These are phyloP conservation scores for Talaromyces sp. DNA, from an alignment of 2,329 filamentous ascomycete genomes.

Conservation along the genomic window DNA sequence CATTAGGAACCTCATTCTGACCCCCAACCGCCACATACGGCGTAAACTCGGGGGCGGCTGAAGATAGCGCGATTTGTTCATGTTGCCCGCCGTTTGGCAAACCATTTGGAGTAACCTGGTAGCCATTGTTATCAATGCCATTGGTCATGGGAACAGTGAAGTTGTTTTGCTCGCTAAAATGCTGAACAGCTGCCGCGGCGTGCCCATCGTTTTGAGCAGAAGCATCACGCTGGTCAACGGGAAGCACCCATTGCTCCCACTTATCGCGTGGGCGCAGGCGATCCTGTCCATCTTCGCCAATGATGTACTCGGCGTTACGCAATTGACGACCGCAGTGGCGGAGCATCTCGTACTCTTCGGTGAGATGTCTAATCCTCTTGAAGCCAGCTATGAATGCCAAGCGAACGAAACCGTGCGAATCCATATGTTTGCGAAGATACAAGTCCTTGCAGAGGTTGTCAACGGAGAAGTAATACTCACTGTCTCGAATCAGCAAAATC, in stretches of 20 bases:
- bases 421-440: slow-evolving; percentile 87
- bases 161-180: slow-evolving; percentile 30
- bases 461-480: slow-evolving; percentile 95
- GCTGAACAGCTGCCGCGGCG: slow-evolving; percentile 38
- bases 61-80: slow-evolving; percentile 54
- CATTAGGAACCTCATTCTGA: slow-evolving; percentile 37
- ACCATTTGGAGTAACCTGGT: slow-evolving; percentile 22
- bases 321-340: slow-evolving; percentile 73
- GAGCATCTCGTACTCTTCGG: slow-evolving; percentile 68
- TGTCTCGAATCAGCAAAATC: slow-evolving; percentile 42
- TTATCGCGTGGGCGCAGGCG: slow-evolving; percentile 70
- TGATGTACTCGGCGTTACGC: slow-evolving; percentile 67
- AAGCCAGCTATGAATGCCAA: slow-evolving; percentile 79
- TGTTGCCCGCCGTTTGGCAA: slow-evolving; percentile 39
- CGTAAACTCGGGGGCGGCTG: slow-evolving; percentile 62
- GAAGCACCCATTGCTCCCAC: slow-evolving; percentile 78
- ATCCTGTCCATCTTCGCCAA: slow-evolving; percentile 73
- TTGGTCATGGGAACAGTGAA: slow-evolving; percentile 26
- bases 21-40: slow-evolving; percentile 38
- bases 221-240: slow-evolving; percentile 66
- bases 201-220: slow-evolving; percentile 72
- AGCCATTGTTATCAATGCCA: slow-evolving; percentile 25
- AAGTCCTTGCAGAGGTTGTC: slow-evolving; percentile 94
- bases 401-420: slow-evolving; percentile 86
- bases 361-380: slow-evolving; percentile 73